A percentile compares a stretch with the other conserved stretches of the same genome.
These are phyloP conservation scores for Naganishia albida DNA, from an alignment of 1,284 basidiomycete genomes.

Conservation along the genomic window DNA sequence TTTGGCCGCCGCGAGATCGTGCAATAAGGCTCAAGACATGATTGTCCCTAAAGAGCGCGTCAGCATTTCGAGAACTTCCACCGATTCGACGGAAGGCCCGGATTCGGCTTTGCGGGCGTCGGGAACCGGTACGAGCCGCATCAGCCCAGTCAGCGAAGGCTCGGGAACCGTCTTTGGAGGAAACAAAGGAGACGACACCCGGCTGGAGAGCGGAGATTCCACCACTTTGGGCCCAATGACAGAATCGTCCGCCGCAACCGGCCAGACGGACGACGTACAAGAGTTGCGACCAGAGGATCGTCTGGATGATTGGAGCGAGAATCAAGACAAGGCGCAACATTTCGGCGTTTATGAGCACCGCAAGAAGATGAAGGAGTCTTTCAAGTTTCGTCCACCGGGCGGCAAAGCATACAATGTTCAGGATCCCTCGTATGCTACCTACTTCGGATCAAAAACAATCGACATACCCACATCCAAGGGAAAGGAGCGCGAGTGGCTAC, in stretches of 20 bases:
- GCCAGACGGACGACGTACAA: constrained; percentile 1
- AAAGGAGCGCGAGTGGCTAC: constrained; percentile 7
- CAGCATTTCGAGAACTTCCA: constrained; percentile 2
- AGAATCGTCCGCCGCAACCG: neutral
- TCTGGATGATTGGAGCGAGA: constrained; percentile 12
- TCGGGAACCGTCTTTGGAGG: neutral
- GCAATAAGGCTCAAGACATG: neutral
- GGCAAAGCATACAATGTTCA: neutral
- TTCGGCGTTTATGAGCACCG: constrained; percentile 10
- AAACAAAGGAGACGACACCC: neutral
- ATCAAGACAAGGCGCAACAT: constrained; percentile 2
- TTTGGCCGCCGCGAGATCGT: neutral
- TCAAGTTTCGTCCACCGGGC: constrained; percentile 8
- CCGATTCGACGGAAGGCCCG: neutral
- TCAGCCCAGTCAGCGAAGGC: constrained; percentile 12
- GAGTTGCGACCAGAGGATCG: constrained; percentile 4
- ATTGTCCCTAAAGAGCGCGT: neutral
- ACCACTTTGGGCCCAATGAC: neutral
- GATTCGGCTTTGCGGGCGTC: neutral
- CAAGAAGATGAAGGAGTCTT: constrained; percentile 6
- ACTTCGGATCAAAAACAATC: neutral
- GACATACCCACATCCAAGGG: neutral
- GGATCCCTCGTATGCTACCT: constrained; percentile 1
- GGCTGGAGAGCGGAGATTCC: neutral
- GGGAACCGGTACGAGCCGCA: no score